Base-by-base conservation (phyloP, 2,329 filamentous ascomycete species). In the Whalleya microplaca region DNA sequence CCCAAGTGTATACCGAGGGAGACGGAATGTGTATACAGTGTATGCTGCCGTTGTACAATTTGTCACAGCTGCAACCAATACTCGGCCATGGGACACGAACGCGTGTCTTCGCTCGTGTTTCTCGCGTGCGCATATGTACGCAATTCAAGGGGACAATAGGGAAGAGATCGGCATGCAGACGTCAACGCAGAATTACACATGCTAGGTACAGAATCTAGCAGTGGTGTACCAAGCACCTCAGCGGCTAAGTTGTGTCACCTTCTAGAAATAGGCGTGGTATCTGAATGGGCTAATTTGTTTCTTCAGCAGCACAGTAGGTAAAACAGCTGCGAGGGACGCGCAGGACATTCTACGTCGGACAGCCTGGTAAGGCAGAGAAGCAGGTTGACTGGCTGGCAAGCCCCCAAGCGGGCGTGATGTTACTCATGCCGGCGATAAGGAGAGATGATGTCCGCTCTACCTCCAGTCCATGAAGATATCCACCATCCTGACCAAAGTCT, bases 151-250 rank as follows among this genome's bases (percentile, higher is more conserved):
- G 7, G 3, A 3, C 10, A 37, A 16, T 12, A 37, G 14, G 32
- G 32, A 37, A 37, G 32, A 7, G 32, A 37, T 37, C 32, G 32
- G 4, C 32, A 37, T 14, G 32, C 14, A 37, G 32, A 37, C 32
- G 32, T 37, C 32, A 37, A 37, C 6, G 32, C 32, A 12, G 3
- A 37, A 3, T 37, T 12, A 12, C 9, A 12, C 32, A 78, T 12
- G 78, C 83, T 65, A 80, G 77, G n/a, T 84, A 83, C 64, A 78
- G 81, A 19, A 68, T 83, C 23, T 84, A 83, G 14, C 32, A 14
- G 32, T 12, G 32, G 14, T 3, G 14, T 37, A 37, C 3, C 32
- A 37, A 16, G 32, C 14, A 14, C 32, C 37, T 19, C 10, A 18
- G 6, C 27, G 29, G 20, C 41, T 46, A 29, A 21, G 12, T 29